phyloP scores from a whole-genome alignment of 2,329 filamentous ascomycete species.

The Ophiostoma quercus region DNA sequence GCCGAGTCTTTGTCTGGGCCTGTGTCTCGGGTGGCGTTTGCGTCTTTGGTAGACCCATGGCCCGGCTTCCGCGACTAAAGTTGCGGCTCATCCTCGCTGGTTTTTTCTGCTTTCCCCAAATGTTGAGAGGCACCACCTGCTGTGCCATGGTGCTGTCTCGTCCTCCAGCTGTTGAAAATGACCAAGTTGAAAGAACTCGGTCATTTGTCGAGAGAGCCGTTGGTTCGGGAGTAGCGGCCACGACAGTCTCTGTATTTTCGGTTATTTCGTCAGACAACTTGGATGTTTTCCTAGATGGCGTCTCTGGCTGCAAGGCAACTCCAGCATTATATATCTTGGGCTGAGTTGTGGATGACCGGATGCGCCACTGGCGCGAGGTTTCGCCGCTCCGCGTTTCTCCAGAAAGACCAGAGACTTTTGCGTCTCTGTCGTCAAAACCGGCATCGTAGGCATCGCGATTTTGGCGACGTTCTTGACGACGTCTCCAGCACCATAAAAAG shows the following conservation, averaged over 20 bases:
- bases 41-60: background rate
- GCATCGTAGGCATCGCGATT: background rate
- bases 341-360: background rate
- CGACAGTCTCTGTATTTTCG: background rate
- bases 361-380: background rate
- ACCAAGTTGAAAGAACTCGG: background rate
- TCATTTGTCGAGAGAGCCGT: background rate
- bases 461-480: background rate
- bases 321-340: background rate
- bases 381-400: background rate
- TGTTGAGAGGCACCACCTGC: background rate
- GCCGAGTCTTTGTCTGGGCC: background rate
- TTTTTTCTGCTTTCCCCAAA: background rate
- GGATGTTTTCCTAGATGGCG: background rate
- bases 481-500: background rate
- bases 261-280: background rate
- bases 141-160: background rate
- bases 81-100: background rate
- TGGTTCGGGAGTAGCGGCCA: background rate
- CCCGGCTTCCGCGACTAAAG: background rate
- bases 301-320: background rate
- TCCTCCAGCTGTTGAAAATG: background rate
- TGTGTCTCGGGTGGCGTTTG: background rate
- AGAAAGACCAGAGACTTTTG: background rate
- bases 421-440: background rate